Conservation (phyloP, 2,329 filamentous ascomycete genomes). For the Aspergillus unguis region DNA sequence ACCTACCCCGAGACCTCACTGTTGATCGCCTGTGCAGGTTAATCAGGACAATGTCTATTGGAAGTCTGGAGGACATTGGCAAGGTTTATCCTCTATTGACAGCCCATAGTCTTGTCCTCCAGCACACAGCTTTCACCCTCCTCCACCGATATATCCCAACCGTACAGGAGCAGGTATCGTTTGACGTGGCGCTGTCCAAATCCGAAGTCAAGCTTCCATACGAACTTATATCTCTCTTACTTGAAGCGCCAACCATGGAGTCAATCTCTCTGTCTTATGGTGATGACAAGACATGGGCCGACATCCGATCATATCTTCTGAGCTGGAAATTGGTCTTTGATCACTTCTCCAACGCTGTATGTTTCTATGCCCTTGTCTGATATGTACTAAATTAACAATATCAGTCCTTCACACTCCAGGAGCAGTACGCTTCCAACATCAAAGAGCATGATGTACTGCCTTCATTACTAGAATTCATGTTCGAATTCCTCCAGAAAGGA, state of each 20-base stretch:
- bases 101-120: slow-evolving; percentile 69
- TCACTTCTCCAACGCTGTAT: slow-evolving; percentile 67
- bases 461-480: slow-evolving; percentile 72
- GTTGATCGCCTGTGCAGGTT: slow-evolving; percentile 71
- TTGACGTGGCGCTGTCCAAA: slow-evolving; percentile 62
- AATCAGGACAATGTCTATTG: slow-evolving; percentile 61
- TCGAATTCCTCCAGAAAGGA: slow-evolving; percentile 79
- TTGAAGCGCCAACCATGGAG: slow-evolving; percentile 72
- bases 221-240: slow-evolving; percentile 77
- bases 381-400: slow-evolving; percentile 22
- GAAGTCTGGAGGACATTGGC: slow-evolving; percentile 60
- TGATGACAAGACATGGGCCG: slow-evolving; percentile 61
- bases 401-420: slow-evolving; percentile 73
- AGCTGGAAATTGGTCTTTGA: slow-evolving; percentile 91
- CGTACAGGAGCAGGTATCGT: slow-evolving; percentile 74
- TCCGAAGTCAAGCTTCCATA: slow-evolving; percentile 68
- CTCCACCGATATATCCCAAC: slow-evolving; percentile 76
- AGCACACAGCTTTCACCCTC: slow-evolving; percentile 75
- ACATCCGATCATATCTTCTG: slow-evolving; percentile 75
- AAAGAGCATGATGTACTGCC: slow-evolving; percentile 68
- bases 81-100: slow-evolving; percentile 74
- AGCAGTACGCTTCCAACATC: slow-evolving; percentile 74
- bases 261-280: slow-evolving; percentile 64
- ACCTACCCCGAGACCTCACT: slow-evolving; percentile 70
- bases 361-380: slow-evolving; percentile 3